Conservation (phyloP, 1,284 basidiomycete genomes). For the Ceratobasidium sp. region DNA sequence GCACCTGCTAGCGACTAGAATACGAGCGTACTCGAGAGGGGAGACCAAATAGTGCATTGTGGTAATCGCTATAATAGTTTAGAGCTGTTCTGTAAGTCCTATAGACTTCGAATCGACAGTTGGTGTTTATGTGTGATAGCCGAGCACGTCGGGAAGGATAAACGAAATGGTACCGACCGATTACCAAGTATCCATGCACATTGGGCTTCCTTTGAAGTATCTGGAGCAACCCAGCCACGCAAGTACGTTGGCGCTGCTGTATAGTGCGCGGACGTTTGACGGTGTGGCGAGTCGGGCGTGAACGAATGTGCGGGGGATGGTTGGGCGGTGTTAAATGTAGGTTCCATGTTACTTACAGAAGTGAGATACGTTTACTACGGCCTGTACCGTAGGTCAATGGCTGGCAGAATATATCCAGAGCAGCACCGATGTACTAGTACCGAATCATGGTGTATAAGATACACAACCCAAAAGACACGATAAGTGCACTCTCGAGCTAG, state of each 20-base stretch:
- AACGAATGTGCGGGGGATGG: slow-evolving; percentile 72
- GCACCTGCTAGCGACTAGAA: too few species aligned
- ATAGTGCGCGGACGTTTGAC: slow-evolving; percentile 72
- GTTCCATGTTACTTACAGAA: slow-evolving; percentile 68
- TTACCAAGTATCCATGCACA: slow-evolving; percentile 93
- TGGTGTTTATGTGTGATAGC: too few species aligned
- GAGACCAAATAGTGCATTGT: too few species aligned
- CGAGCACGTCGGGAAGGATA: not conserved
- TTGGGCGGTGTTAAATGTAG: slow-evolving; percentile 7
- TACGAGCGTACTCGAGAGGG: too few species aligned
- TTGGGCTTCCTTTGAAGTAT: slow-evolving; percentile 77
- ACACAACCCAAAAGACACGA: slow-evolving; percentile 58
- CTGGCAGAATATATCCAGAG: not conserved
- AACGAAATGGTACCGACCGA: slow-evolving; percentile 56
- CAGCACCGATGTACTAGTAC: slow-evolving; percentile 61
- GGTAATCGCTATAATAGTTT: too few species aligned
- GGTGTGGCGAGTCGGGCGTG: slow-evolving; percentile 71
- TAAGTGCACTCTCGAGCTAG: not conserved
- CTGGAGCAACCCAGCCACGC: slow-evolving; percentile 76
- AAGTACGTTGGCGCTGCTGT: slow-evolving; percentile 80
- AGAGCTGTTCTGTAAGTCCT: too few species aligned
- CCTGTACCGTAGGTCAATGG: slow-evolving; percentile 58
- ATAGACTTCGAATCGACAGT: too few species aligned
- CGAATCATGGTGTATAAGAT: slow-evolving; percentile 81
- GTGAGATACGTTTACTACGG: slow-evolving; percentile 86